Percentiles rank a stretch among this genome's conserved stretches.
Conservation (phyloP, 2,329 filamentous ascomycete genomes). For the Paecilomyces niveus region DNA sequence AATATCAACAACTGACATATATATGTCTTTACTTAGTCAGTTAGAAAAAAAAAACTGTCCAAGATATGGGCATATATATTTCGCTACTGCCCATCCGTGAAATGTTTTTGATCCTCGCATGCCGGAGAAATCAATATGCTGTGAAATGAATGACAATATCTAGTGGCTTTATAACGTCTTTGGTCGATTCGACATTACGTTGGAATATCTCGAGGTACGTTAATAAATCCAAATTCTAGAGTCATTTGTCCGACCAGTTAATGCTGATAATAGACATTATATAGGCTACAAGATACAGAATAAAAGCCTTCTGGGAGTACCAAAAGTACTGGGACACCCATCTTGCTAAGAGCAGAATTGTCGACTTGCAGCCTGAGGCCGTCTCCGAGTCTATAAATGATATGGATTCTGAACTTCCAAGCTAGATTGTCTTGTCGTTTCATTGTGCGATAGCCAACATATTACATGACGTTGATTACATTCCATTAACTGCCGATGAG, state of each 20-base stretch:
- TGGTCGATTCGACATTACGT: not conserved
- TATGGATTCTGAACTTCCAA: not conserved
- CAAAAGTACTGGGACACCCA: not conserved
- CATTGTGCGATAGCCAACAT: not conserved
- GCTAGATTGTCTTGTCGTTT: not conserved
- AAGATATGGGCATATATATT: not conserved
- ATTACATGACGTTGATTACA: not conserved
- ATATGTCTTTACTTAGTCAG: too few relatives aligned
- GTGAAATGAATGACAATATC: not conserved
- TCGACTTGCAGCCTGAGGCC: not conserved
- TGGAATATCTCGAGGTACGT: not conserved
- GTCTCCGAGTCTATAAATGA: not conserved
- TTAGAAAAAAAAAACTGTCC: not conserved
- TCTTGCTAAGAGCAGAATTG: not conserved
- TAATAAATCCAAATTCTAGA: not conserved
- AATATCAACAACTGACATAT: too few relatives aligned
- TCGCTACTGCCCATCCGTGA: not conserved
- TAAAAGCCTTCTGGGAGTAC: not conserved
- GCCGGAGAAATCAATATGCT: not conserved
- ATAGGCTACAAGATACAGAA: not conserved
- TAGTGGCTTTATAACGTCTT: not conserved
- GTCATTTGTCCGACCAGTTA: not conserved
- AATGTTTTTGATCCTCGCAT: not conserved
- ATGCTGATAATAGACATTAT: not conserved
- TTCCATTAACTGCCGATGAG: not conserved